Conservation (phyloP, 2,329 filamentous ascomycete genomes). For the Trichoderma citrinoviride region DNA sequence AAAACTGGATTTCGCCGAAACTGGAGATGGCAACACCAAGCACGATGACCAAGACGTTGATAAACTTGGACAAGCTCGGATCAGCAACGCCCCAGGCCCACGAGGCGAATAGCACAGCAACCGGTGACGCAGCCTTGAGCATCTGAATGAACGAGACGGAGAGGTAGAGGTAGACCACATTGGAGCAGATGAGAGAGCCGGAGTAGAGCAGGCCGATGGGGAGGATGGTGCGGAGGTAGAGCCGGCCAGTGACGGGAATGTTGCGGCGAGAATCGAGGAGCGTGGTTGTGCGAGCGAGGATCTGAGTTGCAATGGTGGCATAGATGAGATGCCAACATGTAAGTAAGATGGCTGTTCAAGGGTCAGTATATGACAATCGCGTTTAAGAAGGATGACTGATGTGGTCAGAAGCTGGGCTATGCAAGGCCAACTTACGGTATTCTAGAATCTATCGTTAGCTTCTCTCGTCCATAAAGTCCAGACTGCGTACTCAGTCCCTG, state of each 20-base stretch:
- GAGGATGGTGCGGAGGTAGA: constrained; percentile 62
- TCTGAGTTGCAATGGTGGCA: constrained; percentile 63
- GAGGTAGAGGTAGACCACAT: constrained; percentile 66
- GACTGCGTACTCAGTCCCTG: background rate
- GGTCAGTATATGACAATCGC: background rate
- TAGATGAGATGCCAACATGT: constrained; percentile 68
- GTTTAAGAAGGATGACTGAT: background rate
- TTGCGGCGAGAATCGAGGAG: constrained; percentile 62
- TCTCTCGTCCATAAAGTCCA: background rate
- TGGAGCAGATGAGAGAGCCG: constrained; percentile 63
- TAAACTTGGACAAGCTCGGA: constrained; percentile 44
- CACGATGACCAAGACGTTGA: constrained; percentile 53
- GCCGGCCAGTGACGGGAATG: constrained; percentile 57
- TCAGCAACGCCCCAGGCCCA: constrained; percentile 57
- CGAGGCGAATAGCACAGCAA: constrained; percentile 63
- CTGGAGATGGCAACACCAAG: constrained; percentile 52
- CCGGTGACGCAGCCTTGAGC: constrained; percentile 66
- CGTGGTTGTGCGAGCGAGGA: constrained; percentile 61
- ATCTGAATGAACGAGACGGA: constrained; percentile 69
- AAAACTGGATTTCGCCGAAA: constrained; percentile 66
- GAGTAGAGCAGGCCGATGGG: constrained; percentile 67
- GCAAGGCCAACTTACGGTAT: constrained; percentile 26
- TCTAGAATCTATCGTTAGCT: constrained; percentile 20
- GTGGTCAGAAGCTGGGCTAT: background rate
- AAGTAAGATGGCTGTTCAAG: constrained; percentile 50